These are phyloP conservation scores for Stygiomarasmius scandens DNA, from an alignment of 1,284 basidiomycete species.

Conservation along the genomic window DNA sequence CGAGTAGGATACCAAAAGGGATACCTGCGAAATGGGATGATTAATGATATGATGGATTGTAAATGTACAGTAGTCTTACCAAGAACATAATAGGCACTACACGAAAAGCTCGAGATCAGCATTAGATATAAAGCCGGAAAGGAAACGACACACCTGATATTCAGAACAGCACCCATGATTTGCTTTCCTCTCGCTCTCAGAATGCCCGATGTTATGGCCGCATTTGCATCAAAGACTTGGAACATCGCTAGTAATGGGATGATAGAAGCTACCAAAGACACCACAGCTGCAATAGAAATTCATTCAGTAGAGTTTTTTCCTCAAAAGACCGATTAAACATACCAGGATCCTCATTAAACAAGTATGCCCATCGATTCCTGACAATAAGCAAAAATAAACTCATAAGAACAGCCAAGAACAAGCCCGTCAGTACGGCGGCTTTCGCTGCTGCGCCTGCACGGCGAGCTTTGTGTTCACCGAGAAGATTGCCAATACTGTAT, in stretches of 20 bases:
- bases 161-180: constrained; percentile 52
- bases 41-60: too few relatives aligned
- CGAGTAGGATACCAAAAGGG: constrained; percentile 52
- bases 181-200: constrained; percentile 68
- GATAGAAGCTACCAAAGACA: constrained; percentile 67
- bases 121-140: background rate
- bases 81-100: constrained; percentile 52
- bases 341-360: constrained; percentile 86
- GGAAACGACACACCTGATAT: constrained; percentile 29
- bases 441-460: constrained; percentile 71
- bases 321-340: constrained; percentile 5
- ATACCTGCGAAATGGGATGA: constrained; percentile 33
- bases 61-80: constrained; percentile 25
- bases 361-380: constrained; percentile 73
- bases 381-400: constrained; percentile 76
- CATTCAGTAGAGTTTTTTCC: too few relatives aligned
- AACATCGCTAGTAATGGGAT: constrained; percentile 75
- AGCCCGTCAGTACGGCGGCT: constrained; percentile 62
- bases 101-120: background rate
- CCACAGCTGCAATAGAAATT: constrained; percentile 55
- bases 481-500: constrained; percentile 75
- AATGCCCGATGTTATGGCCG: constrained; percentile 63
- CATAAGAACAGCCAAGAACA: constrained; percentile 59
- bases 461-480: constrained; percentile 71
- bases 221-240: constrained; percentile 65